phyloP scores from a whole-genome alignment of 805 yeast genomes.

The Myxozyma sirexii region DNA sequence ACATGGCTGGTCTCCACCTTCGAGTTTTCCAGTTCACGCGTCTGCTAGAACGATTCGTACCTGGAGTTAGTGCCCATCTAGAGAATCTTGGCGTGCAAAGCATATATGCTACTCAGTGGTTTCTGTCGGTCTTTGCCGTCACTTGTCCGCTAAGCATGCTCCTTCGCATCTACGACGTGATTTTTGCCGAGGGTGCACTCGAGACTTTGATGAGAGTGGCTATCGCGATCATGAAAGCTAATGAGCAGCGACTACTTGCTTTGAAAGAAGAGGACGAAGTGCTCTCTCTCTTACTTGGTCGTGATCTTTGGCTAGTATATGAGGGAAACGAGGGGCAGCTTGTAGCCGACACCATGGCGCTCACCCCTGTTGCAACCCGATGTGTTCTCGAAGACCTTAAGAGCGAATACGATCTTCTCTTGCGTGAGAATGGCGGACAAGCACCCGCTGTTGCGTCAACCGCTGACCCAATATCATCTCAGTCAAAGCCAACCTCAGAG shows the following conservation, averaged over 20 bases:
- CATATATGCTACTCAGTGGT: constrained; percentile 64
- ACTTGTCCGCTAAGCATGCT: constrained; percentile 60
- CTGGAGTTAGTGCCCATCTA: constrained; percentile 51
- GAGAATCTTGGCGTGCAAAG: constrained; percentile 48
- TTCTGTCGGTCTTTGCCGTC: constrained; percentile 60
- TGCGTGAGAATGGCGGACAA: not conserved
- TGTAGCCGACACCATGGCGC: constrained; percentile 40
- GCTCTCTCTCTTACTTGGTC: constrained; percentile 47
- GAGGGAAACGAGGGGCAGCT: constrained; percentile 45
- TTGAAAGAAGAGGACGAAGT: constrained; percentile 48
- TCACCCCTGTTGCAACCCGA: constrained; percentile 32
- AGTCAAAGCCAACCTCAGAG: constrained; percentile 28
- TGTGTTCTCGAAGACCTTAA: constrained; percentile 29
- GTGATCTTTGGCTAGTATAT: constrained; percentile 49
- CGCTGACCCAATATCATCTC: not conserved
- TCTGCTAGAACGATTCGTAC: constrained; percentile 48
- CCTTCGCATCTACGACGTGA: constrained; percentile 55
- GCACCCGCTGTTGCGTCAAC: not conserved
- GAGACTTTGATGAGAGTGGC: constrained; percentile 59
- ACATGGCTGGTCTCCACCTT: constrained; percentile 56
- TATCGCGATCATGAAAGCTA: constrained; percentile 53
- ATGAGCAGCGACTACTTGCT: constrained; percentile 46
- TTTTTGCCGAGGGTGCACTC: constrained; percentile 57
- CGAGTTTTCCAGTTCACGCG: constrained; percentile 57
- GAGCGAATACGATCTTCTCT: constrained; percentile 2